Conservation (phyloP, 148 eudicot genomes). For the Vaccinium corymbosum region DNA sequence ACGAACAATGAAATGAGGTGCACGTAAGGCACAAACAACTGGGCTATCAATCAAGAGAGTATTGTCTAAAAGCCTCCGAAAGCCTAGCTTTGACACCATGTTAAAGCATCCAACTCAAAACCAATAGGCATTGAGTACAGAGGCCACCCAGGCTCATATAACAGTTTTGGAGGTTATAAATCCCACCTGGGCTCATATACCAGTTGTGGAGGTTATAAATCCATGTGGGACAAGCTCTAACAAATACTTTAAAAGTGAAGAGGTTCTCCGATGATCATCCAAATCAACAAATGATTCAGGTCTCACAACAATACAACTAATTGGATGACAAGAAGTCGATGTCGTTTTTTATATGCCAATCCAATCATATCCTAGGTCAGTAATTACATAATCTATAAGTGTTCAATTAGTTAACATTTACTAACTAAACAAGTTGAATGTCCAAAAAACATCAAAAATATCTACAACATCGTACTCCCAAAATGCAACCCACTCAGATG, state of each 20-base stretch:
- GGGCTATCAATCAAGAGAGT: too few species aligned
- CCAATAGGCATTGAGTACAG: too few species aligned
- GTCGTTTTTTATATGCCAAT: neutral
- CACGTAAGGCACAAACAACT: too few species aligned
- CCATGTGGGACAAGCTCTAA: too few species aligned
- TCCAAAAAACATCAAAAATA: neutral
- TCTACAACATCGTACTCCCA: neutral
- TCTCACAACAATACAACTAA: neutral
- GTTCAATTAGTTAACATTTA: slow-evolving; percentile 2
- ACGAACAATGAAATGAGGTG: too few species aligned
- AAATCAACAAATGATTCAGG: neutral
- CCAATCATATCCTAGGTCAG: neutral
- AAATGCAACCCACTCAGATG: neutral
- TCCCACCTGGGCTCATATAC: too few species aligned
- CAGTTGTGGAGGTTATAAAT: too few species aligned
- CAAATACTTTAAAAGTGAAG: neutral
- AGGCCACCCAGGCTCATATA: too few species aligned
- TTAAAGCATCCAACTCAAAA: too few species aligned
- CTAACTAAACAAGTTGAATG: neutral
- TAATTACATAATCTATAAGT: neutral
- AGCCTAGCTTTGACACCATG: too few species aligned
- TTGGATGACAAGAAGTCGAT: neutral
- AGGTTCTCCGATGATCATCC: neutral
- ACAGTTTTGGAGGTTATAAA: too few species aligned
- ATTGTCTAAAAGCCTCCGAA: too few species aligned